Evolutionary conservation across 805 yeast species (phyloP).

Genomic region (Nakazawaea holstii): DNA sequence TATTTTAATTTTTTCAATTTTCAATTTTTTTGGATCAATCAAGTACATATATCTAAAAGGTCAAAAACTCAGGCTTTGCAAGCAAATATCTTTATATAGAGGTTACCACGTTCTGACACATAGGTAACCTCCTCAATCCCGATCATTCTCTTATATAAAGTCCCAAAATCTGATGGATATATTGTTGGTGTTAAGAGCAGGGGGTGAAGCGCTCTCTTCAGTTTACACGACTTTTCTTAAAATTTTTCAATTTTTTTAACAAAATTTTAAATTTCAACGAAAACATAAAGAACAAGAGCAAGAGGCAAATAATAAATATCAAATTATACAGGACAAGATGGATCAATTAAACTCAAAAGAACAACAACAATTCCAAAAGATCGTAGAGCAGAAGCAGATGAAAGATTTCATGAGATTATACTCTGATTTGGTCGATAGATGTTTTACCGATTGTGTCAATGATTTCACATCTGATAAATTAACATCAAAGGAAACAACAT

Average conservation of each 20-base stretch:
- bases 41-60: too few relatives aligned
- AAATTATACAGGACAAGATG: conserved; percentile 42
- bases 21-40: background rate
- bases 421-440: conserved; percentile 92
- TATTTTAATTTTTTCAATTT: background rate
- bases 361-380: conserved; percentile 93
- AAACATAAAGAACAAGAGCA: background rate
- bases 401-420: conserved; percentile 96
- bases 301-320: background rate
- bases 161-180: too few relatives aligned
- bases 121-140: too few relatives aligned
- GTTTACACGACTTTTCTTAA: background rate
- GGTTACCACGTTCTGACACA: too few relatives aligned
- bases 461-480: conserved; percentile 92
- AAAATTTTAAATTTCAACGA: conserved; percentile 4
- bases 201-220: background rate
- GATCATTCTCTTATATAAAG: too few relatives aligned
- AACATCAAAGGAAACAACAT: conserved; percentile 77
- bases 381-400: conserved; percentile 97
- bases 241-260: background rate
- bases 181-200: background rate
- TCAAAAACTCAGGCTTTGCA: too few relatives aligned
- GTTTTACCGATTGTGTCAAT: conserved; percentile 96
- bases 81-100: too few relatives aligned
- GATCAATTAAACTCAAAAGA: conserved; percentile 93